Percentiles rank a stretch among this genome's conserved stretches.
Conservation (phyloP, 495 filamentous ascomycete species). For the Delitschia confertaspora region DNA sequence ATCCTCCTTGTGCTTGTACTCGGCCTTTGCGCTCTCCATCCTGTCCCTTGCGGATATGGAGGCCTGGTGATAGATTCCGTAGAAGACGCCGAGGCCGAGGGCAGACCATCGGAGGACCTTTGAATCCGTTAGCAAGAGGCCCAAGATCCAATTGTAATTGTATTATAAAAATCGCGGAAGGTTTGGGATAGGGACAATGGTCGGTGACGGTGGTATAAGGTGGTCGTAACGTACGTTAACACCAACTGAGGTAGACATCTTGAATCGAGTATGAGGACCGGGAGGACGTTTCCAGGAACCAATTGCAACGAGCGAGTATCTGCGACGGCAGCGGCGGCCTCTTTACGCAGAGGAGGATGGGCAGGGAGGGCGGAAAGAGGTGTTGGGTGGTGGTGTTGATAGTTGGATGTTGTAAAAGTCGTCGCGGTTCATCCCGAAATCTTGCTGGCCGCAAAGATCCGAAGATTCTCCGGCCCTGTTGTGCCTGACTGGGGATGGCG, state of each 20-base stretch:
- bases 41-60: constrained; percentile 59
- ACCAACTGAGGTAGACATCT: constrained; percentile 49
- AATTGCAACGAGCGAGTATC: constrained; percentile 14
- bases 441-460: constrained; percentile 5
- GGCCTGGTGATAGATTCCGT: constrained; percentile 86
- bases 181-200: constrained; percentile 12
- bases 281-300: neutral
- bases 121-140: constrained; percentile 14
- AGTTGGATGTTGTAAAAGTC: constrained; percentile 26
- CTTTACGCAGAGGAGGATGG: neutral
- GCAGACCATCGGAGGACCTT: constrained; percentile 95
- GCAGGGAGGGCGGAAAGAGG: constrained; percentile 29
- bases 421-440: constrained; percentile 23
- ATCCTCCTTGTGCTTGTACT: constrained; percentile 77
- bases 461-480: neutral
- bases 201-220: neutral
- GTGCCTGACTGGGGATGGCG: no score
- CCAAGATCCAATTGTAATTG: neutral
- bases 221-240: constrained; percentile 48
- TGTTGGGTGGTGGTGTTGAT: constrained; percentile 18
- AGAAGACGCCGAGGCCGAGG: constrained; percentile 76
- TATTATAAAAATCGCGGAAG: constrained; percentile 7
- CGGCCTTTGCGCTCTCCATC: constrained; percentile 55
- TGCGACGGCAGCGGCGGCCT: neutral
- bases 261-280: constrained; percentile 3